Base-by-base conservation (phyloP, 805 yeast species). In the Maudiozyma bulderi region DNA sequence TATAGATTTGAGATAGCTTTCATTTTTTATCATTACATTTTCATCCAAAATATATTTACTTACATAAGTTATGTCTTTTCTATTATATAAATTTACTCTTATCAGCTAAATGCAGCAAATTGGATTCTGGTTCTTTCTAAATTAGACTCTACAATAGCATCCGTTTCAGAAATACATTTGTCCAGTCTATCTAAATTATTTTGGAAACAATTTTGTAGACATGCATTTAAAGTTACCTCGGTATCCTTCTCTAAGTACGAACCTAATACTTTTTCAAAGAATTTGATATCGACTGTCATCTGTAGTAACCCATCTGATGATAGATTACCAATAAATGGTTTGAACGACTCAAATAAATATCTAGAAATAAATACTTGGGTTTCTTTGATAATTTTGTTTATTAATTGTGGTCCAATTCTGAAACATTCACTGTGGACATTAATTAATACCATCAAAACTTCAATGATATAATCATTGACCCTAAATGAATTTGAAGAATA, bases 261-360 rank as follows among this genome's bases (percentile, higher is more conserved):
- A 3, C 62, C 63, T 10, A 64, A 44, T 40, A 62, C 58, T 44
- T 54, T 62, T 44, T 73, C 69, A 58, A 78, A 70, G 54, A 79
- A 78, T 56, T 77, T 78, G 30, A 79, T 57, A 55, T 80, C 85
- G 3, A 80, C 73, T 0, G 74, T 68, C 2, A 73, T 68, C 58
- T 80, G 84, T 47, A 75, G 62, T 40, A 74, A 60, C 1, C 81
- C 81, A 34, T 70, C 73, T 8, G 70, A 61, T 0, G 77, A 71
- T 39, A 77, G 68, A 11, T 62, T 59, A 33, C 77, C 78, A 7
- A 76, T 57, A 33, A 69, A 74, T 29, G 66, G 64, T 76, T 71
- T 51, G 69, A 66, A 38, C 50, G 65, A 50, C 66, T 72, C 58
- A 67, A 67, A 52, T 69, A 61, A n/a, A 64, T 56, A 50, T 61